These are phyloP conservation scores for Dendrocalamus latiflorus DNA, from an alignment of 202 grass and related monocot genomes.

Conservation along the genomic window DNA sequence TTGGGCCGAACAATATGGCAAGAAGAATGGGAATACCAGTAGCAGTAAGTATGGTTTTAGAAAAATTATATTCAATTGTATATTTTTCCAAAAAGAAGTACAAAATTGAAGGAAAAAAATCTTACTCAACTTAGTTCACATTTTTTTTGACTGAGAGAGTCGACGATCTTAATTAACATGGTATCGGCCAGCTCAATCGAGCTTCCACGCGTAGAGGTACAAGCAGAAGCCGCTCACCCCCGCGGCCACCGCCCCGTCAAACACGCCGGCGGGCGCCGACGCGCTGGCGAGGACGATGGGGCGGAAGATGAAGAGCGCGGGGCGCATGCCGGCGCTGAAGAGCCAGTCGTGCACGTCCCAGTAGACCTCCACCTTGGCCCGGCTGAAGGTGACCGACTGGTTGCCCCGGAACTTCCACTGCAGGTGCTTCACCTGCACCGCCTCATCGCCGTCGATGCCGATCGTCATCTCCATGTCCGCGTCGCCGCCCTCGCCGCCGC, in stretches of 20 bases:
- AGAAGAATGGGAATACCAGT: background rate
- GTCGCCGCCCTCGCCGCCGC: conserved; percentile 25
- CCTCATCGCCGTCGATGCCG: conserved; percentile 57
- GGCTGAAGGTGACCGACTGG: conserved; percentile 54
- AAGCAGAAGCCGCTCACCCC: conserved; percentile 39
- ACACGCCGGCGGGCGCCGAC: conserved; percentile 11
- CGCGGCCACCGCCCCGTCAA: background rate
- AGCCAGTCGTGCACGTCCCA: conserved; percentile 86
- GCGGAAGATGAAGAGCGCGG: conserved; percentile 63
- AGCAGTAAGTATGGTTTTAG: background rate
- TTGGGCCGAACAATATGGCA: background rate
- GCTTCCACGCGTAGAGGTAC: conserved; percentile 76
- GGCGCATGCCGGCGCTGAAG: conserved; percentile 55
- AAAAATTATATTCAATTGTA: conserved; percentile 35
- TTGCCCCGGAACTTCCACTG: conserved; percentile 79
- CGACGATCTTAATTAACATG: background rate
- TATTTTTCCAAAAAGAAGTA: conserved; percentile 7
- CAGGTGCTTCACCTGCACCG: conserved; percentile 65
- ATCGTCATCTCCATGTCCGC: conserved; percentile 56
- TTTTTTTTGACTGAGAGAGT: no score
- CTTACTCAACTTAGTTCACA: conserved; percentile 13
- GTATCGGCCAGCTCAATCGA: conserved; percentile 30
- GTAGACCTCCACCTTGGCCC: conserved; percentile 67
- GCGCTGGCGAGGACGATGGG: conserved; percentile 54
- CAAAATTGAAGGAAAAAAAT: conserved; percentile 35